These are phyloP conservation scores for Quercus suber DNA, from an alignment of 306 rosid species.

Conservation along the genomic window DNA sequence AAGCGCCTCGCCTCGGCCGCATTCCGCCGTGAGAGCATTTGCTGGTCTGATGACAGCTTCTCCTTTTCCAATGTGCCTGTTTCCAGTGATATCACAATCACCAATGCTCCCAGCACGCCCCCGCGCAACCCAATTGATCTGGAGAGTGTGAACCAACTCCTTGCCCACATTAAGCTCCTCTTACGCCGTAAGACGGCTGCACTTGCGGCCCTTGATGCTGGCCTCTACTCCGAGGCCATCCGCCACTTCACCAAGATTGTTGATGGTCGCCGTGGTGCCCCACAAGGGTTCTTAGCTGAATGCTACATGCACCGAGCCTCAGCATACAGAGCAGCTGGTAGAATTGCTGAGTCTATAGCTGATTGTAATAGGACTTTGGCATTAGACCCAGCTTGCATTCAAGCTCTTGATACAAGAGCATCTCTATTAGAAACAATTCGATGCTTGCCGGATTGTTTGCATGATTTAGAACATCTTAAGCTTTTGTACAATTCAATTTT, in stretches of 20 bases:
- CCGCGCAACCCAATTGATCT: conserved; percentile 47
- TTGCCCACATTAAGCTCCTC: conserved; percentile 78
- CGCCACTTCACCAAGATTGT: conserved; percentile 88
- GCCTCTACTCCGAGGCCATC: conserved; percentile 80
- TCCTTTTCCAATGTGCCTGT: conserved; percentile 39
- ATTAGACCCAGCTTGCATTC: conserved; percentile 71
- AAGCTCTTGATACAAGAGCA: conserved; percentile 86
- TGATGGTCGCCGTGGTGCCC: conserved; percentile 90
- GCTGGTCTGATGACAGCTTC: conserved; percentile 89
- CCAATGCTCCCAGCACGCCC: conserved; percentile 42
- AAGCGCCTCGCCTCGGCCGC: conserved; percentile 91
- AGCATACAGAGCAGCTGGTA: conserved; percentile 58
- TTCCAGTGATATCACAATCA: conserved; percentile 29
- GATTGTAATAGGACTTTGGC: conserved; percentile 90
- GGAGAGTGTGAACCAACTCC: conserved; percentile 57
- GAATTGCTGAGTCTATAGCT: conserved; percentile 83
- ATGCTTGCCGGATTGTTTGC: conserved; percentile 82
- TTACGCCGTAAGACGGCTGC: conserved; percentile 84
- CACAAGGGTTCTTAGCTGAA: conserved; percentile 86
- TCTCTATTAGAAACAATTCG: conserved; percentile 69
- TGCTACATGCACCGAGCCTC: conserved; percentile 83
- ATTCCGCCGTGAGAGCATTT: conserved; percentile 82
- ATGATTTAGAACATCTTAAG: conserved; percentile 85
- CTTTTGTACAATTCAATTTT: conserved; percentile 82
- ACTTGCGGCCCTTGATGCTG: conserved; percentile 80